Evolutionary conservation across 2,329 filamentous ascomycete species (phyloP).

Genomic region (Emmonsiellopsis sp.): DNA sequence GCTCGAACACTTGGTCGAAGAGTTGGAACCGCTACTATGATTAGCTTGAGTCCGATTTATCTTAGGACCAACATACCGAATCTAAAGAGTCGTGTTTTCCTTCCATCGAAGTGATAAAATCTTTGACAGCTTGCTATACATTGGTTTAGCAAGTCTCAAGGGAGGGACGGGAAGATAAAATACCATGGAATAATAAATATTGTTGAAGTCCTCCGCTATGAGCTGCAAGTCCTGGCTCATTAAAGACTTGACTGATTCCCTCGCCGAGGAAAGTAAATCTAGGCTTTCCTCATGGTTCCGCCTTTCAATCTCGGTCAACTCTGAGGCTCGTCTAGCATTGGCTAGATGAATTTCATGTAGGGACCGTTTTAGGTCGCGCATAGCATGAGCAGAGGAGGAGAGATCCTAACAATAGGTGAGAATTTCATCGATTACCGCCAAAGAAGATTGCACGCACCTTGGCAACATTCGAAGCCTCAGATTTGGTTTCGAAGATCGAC

Average conservation of each 20-base stretch:
- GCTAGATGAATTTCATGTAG: slow-evolving; percentile 13
- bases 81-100: slow-evolving; percentile 24
- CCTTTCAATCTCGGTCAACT: slow-evolving; percentile 19
- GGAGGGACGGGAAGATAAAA: background rate
- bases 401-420: slow-evolving; percentile 18
- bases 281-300: slow-evolving; percentile 18
- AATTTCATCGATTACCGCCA: background rate
- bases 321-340: slow-evolving; percentile 16
- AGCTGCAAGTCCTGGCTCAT: slow-evolving; percentile 19
- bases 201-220: slow-evolving; percentile 20
- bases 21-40: slow-evolving; percentile 23
- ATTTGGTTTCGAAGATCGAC: slow-evolving; percentile 10
- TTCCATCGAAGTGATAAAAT: slow-evolving; percentile 10
- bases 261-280: slow-evolving; percentile 22
- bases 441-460: slow-evolving; percentile 6
- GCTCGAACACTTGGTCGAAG: slow-evolving; percentile 24
- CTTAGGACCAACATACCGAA: slow-evolving; percentile 17
- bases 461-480: slow-evolving; percentile 4
- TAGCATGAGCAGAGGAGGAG: slow-evolving; percentile 3
- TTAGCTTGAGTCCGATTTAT: background rate
- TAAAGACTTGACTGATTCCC: slow-evolving; percentile 23
- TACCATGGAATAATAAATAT: slow-evolving; percentile 28
- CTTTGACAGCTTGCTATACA: slow-evolving; percentile 13
- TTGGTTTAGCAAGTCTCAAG: background rate
- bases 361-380: slow-evolving; percentile 12